A percentile compares a stretch with the other conserved stretches of the same genome.
These are phyloP conservation scores for Sugiyamaella japonica DNA, from an alignment of 1,139 yeast species.

Conservation along the genomic window DNA sequence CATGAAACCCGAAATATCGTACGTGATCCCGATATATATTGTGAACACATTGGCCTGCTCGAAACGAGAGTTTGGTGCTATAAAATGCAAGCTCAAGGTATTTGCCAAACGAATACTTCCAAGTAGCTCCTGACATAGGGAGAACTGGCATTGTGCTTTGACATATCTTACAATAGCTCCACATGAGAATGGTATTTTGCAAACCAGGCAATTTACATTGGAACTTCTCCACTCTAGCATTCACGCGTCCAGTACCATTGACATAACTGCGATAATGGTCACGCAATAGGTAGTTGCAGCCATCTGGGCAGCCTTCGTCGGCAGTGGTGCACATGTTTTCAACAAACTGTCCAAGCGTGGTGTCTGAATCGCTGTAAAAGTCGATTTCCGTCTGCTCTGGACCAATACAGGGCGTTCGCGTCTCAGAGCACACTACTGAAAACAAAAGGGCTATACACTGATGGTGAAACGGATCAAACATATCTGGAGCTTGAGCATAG, in stretches of 20 bases:
- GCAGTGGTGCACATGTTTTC: constrained; percentile 79
- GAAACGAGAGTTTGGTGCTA: constrained; percentile 52
- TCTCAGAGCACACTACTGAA: constrained; percentile 78
- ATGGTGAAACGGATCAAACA: constrained; percentile 68
- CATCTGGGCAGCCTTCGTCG: constrained; percentile 67
- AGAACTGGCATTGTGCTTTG: constrained; percentile 71
- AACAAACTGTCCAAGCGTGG: constrained; percentile 83
- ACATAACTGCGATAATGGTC: constrained; percentile 88
- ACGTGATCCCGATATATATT: constrained; percentile 79
- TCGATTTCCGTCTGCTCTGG: constrained; percentile 82
- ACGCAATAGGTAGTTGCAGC: constrained; percentile 68
- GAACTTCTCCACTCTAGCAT: constrained; percentile 66
- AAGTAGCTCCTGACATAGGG: constrained; percentile 86
- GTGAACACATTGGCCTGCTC: constrained; percentile 67
- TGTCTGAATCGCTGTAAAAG: constrained; percentile 87
- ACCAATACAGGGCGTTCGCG: constrained; percentile 90
- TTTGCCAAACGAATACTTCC: constrained; percentile 91
- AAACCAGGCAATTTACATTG: constrained; percentile 59
- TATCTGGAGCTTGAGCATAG: constrained; percentile 49
- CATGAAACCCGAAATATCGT: constrained; percentile 81
- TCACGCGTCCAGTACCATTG: constrained; percentile 83
- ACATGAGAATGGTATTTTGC: constrained; percentile 73
- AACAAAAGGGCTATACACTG: constrained; percentile 76
- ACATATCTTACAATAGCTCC: constrained; percentile 90
- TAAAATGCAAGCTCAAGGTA: constrained; percentile 84